Evolutionary conservation across 108 stramenopile genomes (phyloP), one percentile per base, ranked within the genome.

Genomic region (Asterionellopsis glacialis): DNA sequence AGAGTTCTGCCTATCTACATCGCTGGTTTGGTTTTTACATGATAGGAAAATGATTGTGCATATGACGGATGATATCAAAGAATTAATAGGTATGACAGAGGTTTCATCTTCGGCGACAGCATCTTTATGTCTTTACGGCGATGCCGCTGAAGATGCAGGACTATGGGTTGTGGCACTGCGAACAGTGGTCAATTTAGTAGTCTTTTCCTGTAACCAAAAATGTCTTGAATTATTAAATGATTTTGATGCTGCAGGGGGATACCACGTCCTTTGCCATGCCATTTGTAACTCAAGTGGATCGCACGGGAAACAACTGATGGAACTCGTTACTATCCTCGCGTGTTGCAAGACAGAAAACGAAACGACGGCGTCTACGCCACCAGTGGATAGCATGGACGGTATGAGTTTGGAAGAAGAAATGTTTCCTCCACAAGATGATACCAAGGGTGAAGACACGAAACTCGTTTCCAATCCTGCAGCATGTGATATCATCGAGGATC

Each of bases 1-100:
- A 43, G 69, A 78, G 51, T 52, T 74, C 49, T 94, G 91, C 53
- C 76, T 95, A 12, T 82, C 84, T 18, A 74, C 84, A 19, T 86
- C 84, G 47, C 68, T 97, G 60, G 91, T 95, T 7, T 93, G 82
- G 86, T 95, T 94, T 59, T 67, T 97, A 12, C 94, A 95, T 61
- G 93, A 97, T 71, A 66, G 88, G 45, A 92, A 91, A 60, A 94
- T 95, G 80, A 91, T 97, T 63, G 66, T 91, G 48, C 91, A 95
- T 69, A 93, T 97, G 84, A 93, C 93, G 21, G 94, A 94, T 61
- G 96, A 97, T 69, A 64, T 97, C 64, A 90, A 91, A 57, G 93
- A 97, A 52, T 65, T 97, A 33, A 80, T 82, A 59, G 92, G 82
- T 45, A 77, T 91, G 54, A 77, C 73, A 12, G 43, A 65, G n/a